phyloP scores from a whole-genome alignment of 1,284 basidiomycete genomes.

The Amylostereum areolatum region DNA sequence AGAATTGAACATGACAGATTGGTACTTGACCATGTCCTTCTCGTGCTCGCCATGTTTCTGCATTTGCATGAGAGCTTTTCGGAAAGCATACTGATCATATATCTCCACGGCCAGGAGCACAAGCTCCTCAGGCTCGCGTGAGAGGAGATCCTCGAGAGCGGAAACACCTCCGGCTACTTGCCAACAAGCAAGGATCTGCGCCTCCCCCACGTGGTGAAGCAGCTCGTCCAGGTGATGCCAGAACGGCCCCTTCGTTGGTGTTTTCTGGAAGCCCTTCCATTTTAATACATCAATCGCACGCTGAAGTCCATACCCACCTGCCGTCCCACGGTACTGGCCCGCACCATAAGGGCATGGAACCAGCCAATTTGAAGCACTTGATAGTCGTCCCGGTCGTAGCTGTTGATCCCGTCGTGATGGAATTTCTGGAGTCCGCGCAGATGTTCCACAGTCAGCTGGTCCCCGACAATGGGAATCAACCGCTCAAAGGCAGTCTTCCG shows the following conservation, averaged over 20 bases:
- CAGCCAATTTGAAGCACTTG: constrained; percentile 24
- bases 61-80: too few species aligned
- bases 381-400: constrained; percentile 27
- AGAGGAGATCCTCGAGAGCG: constrained; percentile 6
- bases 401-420: constrained; percentile 26
- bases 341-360: constrained; percentile 30
- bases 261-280: constrained; percentile 11
- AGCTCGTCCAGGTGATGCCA: constrained; percentile 14
- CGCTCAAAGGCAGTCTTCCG: background rate
- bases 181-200: constrained; percentile 11
- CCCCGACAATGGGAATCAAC: constrained; percentile 15
- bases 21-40: constrained; percentile 18
- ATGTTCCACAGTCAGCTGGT: constrained; percentile 17
- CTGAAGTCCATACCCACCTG: constrained; percentile 8
- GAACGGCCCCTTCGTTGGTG: constrained; percentile 13
- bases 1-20: constrained; percentile 24
- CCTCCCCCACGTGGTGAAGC: constrained; percentile 12
- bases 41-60: too few species aligned
- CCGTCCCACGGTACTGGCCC: constrained; percentile 15
- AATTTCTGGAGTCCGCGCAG: constrained; percentile 16
- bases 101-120: constrained; percentile 10
- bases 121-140: constrained; percentile 9
- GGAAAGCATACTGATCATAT: constrained; percentile 8
- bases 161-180: background rate
- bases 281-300: constrained; percentile 12